phyloP scores from a whole-genome alignment of 2,329 filamentous ascomycete genomes.

The Claviceps cyperi region DNA sequence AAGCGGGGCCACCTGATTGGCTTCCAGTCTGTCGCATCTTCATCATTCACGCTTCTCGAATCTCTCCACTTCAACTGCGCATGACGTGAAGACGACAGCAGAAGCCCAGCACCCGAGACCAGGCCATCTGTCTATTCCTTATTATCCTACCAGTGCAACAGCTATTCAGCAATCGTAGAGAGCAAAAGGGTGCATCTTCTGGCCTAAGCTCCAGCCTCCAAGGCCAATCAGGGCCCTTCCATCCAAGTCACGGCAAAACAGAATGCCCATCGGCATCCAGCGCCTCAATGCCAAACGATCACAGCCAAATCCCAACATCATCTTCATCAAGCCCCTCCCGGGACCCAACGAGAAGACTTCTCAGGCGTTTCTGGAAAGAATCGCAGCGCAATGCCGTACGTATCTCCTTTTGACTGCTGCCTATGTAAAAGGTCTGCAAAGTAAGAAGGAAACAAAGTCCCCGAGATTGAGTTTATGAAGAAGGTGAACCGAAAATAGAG shows the following conservation, averaged over 20 bases:
- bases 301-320: conserved; percentile 62
- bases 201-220: no score
- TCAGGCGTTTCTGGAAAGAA: conserved; percentile 58
- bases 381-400: conserved; percentile 65
- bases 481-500: no score
- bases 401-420: neutral
- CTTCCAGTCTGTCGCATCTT: neutral
- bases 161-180: no score
- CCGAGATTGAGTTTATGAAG: no score
- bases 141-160: no score
- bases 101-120: neutral
- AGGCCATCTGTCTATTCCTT: neutral
- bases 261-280: conserved; percentile 66
- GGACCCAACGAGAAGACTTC: conserved; percentile 48
- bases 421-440: no score
- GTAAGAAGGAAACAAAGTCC: no score
- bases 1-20: neutral
- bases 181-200: no score
- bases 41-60: neutral
- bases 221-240: no score
- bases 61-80: no score
- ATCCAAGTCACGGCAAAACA: neutral
- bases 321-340: conserved; percentile 71
- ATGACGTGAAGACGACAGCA: neutral
- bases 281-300: conserved; percentile 62